A percentile compares a stretch with the other conserved stretches of the same genome.
Evolutionary conservation across 2,329 filamentous ascomycete species (phyloP).

Genomic region (Lachnellula cervina): DNA sequence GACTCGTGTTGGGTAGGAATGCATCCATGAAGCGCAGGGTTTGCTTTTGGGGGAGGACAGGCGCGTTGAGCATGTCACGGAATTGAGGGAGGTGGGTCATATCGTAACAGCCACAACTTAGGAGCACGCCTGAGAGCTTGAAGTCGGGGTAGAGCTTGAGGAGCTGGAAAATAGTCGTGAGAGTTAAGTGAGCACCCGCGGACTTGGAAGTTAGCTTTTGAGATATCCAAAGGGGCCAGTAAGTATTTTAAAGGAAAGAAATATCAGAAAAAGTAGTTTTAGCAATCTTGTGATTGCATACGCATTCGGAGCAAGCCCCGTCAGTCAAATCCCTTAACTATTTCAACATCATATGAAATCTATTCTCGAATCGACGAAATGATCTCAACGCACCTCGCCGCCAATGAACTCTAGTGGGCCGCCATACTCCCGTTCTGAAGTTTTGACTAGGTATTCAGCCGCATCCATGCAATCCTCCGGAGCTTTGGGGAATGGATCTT

Average conservation of each 20-base stretch:
- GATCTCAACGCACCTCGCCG: conserved; percentile 36
- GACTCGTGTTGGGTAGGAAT: conserved; percentile 39
- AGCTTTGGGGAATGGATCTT: conserved; percentile 51
- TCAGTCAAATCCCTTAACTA: conserved; percentile 20
- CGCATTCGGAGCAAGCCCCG: conserved; percentile 1
- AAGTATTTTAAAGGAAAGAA: neutral
- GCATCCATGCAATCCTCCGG: conserved; percentile 54
- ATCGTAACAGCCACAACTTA: conserved; percentile 50
- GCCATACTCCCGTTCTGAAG: conserved; percentile 39
- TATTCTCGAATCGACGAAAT: neutral
- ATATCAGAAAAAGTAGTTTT: conserved; percentile 8
- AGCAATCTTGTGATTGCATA: neutral
- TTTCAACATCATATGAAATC: conserved; percentile 10
- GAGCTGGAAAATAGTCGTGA: conserved; percentile 44
- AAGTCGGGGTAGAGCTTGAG: conserved; percentile 36
- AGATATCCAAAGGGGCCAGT: no score
- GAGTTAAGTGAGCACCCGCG: conserved; percentile 47
- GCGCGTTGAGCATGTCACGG: conserved; percentile 18
- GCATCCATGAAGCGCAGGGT: conserved; percentile 43
- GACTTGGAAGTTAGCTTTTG: conserved; percentile 31
- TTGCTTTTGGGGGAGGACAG: conserved; percentile 41
- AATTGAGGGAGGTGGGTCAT: conserved; percentile 39
- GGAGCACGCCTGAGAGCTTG: conserved; percentile 43
- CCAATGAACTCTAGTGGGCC: conserved; percentile 40
- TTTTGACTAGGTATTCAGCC: conserved; percentile 47